Percentiles rank a stretch among this genome's conserved stretches.
Evolutionary conservation across 441 rosid genomes (phyloP).

Genomic region (Populus hybrid): DNA sequence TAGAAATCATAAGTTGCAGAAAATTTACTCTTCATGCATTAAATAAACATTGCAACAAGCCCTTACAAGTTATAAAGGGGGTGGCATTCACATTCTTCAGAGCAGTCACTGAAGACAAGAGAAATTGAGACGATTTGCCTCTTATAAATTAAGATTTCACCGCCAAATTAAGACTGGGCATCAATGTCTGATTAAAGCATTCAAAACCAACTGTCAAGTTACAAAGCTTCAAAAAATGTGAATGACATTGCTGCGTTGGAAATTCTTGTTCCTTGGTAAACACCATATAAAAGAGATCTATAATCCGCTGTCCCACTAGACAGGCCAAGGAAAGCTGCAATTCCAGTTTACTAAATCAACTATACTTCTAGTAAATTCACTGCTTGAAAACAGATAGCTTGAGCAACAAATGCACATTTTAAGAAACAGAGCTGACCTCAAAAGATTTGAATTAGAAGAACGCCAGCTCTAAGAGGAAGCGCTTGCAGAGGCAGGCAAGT

Average conservation of each 20-base stretch:
- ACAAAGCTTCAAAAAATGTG: neutral
- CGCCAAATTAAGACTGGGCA: slow-evolving; percentile 34
- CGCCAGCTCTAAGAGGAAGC: slow-evolving; percentile 29
- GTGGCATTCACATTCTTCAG: slow-evolving; percentile 29
- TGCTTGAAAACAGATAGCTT: neutral
- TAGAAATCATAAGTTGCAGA: slow-evolving; percentile 46
- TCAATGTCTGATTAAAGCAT: slow-evolving; percentile 10
- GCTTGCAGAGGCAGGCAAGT: slow-evolving; percentile 39
- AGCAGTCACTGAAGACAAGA: slow-evolving; percentile 16
- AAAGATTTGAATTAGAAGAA: slow-evolving; percentile 7
- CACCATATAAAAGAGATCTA: neutral
- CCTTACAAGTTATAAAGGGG: slow-evolving; percentile 26
- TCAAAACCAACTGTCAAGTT: neutral
- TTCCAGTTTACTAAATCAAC: neutral
- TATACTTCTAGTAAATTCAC: neutral
- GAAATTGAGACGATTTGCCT: slow-evolving; percentile 27
- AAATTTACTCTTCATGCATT: slow-evolving; percentile 55
- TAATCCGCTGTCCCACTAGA: neutral
- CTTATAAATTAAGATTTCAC: slow-evolving; percentile 35
- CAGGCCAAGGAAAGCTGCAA: neutral
- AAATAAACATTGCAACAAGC: slow-evolving; percentile 33
- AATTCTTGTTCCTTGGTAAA: neutral
- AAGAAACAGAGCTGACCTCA: slow-evolving; percentile 14
- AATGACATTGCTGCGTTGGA: neutral
- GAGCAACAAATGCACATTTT: neutral